These are phyloP conservation scores for Syncephalastrum contaminatum DNA, from an alignment of 371 early-diverging fungal species.

Conservation along the genomic window DNA sequence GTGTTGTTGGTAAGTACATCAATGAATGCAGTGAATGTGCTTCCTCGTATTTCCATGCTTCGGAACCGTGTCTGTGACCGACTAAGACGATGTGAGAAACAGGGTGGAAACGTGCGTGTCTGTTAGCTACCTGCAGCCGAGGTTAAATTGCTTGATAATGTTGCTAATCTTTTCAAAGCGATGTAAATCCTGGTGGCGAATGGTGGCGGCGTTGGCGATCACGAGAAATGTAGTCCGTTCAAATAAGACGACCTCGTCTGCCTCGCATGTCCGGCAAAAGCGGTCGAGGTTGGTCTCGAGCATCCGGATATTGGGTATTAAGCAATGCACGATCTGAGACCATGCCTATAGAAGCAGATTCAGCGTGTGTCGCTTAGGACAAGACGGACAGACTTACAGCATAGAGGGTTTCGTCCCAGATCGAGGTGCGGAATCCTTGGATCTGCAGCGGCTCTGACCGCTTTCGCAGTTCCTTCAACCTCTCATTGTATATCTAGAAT, in stretches of 20 bases:
- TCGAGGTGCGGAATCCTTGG: slow-evolving; percentile 84
- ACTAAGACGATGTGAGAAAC: slow-evolving; percentile 15
- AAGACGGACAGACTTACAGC: slow-evolving; percentile 47
- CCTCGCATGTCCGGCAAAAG: slow-evolving; percentile 84
- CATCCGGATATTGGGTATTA: slow-evolving; percentile 88
- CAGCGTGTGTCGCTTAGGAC: not conserved
- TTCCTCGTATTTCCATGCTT: slow-evolving; percentile 85
- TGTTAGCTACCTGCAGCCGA: slow-evolving; percentile 70
- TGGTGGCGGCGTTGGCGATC: slow-evolving; percentile 75
- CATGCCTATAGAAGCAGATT: slow-evolving; percentile 71
- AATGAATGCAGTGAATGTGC: slow-evolving; percentile 83
- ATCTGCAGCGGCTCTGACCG: slow-evolving; percentile 75
- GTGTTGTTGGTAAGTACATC: slow-evolving; percentile 94
- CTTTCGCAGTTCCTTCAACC: slow-evolving; percentile 67
- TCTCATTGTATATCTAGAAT: slow-evolving; percentile 64
- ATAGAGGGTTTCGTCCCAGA: slow-evolving; percentile 96
- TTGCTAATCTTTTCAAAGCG: slow-evolving; percentile 93
- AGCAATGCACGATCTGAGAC: slow-evolving; percentile 92
- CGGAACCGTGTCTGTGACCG: slow-evolving; percentile 82
- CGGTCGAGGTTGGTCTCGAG: slow-evolving; percentile 77
- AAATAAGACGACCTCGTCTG: slow-evolving; percentile 92
- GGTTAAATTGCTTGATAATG: slow-evolving; percentile 92
- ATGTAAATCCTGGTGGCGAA: slow-evolving; percentile 63
- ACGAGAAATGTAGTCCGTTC: slow-evolving; percentile 94
- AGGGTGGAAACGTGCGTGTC: no score